Evolutionary conservation across 805 yeast species (phyloP).

Genomic region (Peterozyma toletana): DNA sequence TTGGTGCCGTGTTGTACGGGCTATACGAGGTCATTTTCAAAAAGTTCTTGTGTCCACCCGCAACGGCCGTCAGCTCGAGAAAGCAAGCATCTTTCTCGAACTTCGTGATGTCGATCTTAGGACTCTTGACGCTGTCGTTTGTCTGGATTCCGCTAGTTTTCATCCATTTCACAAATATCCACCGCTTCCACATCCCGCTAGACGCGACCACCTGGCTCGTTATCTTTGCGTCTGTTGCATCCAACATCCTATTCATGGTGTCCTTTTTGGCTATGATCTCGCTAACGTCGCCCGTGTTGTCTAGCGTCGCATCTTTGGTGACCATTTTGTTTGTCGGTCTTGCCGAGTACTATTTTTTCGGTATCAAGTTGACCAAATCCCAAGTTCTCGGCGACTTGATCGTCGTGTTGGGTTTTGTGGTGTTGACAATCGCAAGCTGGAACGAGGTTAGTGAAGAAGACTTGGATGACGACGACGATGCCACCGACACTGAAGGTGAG

Average conservation of each 20-base stretch:
- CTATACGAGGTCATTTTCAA: slow-evolving; percentile 81
- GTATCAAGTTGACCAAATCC: slow-evolving; percentile 41
- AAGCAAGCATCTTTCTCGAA: slow-evolving; percentile 79
- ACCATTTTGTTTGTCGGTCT: slow-evolving; percentile 77
- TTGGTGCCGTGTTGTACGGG: slow-evolving; percentile 76
- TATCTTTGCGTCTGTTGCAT: slow-evolving; percentile 44
- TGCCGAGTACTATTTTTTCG: slow-evolving; percentile 65
- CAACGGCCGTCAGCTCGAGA: slow-evolving; percentile 47
- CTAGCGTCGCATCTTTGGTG: slow-evolving; percentile 52
- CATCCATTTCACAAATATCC: slow-evolving; percentile 47
- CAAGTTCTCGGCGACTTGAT: slow-evolving; percentile 66
- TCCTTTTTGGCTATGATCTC: slow-evolving; percentile 74
- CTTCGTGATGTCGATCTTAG: slow-evolving; percentile 63
- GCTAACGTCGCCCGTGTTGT: slow-evolving; percentile 76
- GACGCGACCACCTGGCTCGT: slow-evolving; percentile 31
- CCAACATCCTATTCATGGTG: slow-evolving; percentile 64
- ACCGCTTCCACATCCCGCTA: slow-evolving; percentile 48
- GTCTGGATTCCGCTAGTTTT: slow-evolving; percentile 42
- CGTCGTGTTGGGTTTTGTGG: slow-evolving; percentile 60
- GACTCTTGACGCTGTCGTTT: slow-evolving; percentile 43
- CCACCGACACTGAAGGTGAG: slow-evolving; percentile 4
- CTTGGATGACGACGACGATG: slow-evolving; percentile 18
- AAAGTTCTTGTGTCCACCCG: slow-evolving; percentile 67
- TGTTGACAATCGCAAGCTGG: slow-evolving; percentile 64
- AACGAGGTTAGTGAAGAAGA: slow-evolving; percentile 42